Evolutionary conservation across 2,329 filamentous ascomycete species (phyloP), one percentile per base, ranked within the genome.

Genomic region (Phialophora expanda): DNA sequence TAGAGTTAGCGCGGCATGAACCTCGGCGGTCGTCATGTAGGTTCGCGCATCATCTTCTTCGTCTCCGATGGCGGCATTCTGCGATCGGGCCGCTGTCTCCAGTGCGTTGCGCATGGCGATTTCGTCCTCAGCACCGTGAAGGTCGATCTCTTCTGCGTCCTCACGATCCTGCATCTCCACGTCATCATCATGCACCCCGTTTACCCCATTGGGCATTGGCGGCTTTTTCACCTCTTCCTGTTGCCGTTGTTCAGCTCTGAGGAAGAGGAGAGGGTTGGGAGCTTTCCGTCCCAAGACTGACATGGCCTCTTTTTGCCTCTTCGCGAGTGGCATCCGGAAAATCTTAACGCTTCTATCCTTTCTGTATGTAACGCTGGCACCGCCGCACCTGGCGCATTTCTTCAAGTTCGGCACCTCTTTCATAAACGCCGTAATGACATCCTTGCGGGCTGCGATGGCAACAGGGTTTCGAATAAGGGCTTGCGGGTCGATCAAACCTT

Each of bases 291-390:
- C 87, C 85, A 56, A 78, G 78, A 71, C 90, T 87, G 2, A 88
- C 85, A 90, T 96, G 96, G 68, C 89, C 88, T 50, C 87, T 85
- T 75, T 88, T 87, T 41, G 95, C 88, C 77, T 96, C 96, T 55
- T 84, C 79, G 55, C 84, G 86, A 64, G 80, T 1, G 90, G 83
- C 75, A 91, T 95, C 75, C 94, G 89, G 78, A 98, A 99, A 61
- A 99, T 93, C 78, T 98, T 99, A 75, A 93, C 90, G 73, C 88
- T 95, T 51, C 90, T 86, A 74, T 99, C 94, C 77, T 96, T 97
- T 72, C 94, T 89, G 78, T 92, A 98, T 1, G 84, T 83, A 11
- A 93, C 93, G 14, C 90, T 93, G 67, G 95, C 87, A 30, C 82
- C 86, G 71, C 81, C 80, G 75, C 88, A 90, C 69, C 82, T 87